Evolutionary conservation across 176 grass and related monocot genomes (phyloP).

Genomic region (Cenchrus americanus): DNA sequence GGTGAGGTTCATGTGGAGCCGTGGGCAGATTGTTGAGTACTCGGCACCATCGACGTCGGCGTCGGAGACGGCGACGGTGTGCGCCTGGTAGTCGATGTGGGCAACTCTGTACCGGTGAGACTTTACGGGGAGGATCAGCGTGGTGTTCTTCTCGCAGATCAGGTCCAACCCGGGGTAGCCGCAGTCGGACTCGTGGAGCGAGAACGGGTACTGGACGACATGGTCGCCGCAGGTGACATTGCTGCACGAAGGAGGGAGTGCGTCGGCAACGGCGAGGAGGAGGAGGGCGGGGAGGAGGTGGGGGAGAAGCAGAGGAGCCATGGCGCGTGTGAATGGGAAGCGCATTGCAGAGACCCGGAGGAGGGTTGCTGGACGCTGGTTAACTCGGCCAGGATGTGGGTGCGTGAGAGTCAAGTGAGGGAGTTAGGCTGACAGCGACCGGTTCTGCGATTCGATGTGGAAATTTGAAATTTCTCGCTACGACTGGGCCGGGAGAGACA

Average conservation of each 20-base stretch:
- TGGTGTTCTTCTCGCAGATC: conserved; percentile 34
- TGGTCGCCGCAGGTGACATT: not conserved
- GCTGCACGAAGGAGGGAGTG: not conserved
- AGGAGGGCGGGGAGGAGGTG: not conserved
- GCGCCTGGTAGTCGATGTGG: not conserved
- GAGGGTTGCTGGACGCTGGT: not conserved
- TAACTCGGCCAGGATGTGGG: not conserved
- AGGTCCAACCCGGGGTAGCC: conserved; percentile 49
- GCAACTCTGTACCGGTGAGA: conserved; percentile 43
- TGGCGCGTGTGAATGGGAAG: not conserved
- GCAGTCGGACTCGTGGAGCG: not conserved
- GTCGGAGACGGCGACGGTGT: conserved; percentile 46
- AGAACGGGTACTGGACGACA: conserved; percentile 57
- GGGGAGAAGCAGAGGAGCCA: not conserved
- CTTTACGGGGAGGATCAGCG: conserved; percentile 37
- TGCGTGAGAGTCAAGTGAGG: conserved; percentile 18
- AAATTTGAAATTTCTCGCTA: conserved; percentile 14
- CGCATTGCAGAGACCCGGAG: not conserved
- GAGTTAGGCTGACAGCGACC: conserved; percentile 8
- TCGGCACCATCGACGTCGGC: not conserved
- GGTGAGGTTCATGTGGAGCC: conserved; percentile 47
- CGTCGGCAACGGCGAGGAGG: not conserved
- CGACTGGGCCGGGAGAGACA: not conserved
- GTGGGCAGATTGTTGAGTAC: no score
- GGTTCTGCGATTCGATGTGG: not conserved